These are phyloP conservation scores for Pseudogymnoascus sp. DNA, from an alignment of 2,329 filamentous ascomycete species.

Conservation along the genomic window DNA sequence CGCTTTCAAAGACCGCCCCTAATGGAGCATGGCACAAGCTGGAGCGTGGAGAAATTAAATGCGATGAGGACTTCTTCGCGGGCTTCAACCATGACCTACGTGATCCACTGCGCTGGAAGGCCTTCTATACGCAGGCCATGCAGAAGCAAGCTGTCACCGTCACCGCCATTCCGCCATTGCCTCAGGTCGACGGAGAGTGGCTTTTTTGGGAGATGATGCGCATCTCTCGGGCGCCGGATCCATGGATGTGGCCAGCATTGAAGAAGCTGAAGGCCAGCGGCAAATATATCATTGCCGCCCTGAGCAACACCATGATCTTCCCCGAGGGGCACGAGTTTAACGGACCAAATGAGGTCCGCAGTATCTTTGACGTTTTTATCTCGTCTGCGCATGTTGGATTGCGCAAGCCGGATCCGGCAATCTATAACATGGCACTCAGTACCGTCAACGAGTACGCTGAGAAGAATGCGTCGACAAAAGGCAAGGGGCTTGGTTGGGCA, in stretches of 20 bases:
- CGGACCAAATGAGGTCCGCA: slow-evolving; percentile 48
- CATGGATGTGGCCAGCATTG: slow-evolving; percentile 80
- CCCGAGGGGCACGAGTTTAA: slow-evolving; percentile 62
- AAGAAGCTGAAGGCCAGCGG: slow-evolving; percentile 55
- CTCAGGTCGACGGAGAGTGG: slow-evolving; percentile 64
- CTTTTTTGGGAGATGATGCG: slow-evolving; percentile 92
- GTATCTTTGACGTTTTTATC: slow-evolving; percentile 78
- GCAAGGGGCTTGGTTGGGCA: slow-evolving; percentile 38
- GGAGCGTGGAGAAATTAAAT: slow-evolving; percentile 70
- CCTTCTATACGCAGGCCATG: slow-evolving; percentile 46
- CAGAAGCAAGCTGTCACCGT: slow-evolving; percentile 33
- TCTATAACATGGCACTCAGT: slow-evolving; percentile 66
- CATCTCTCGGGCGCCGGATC: slow-evolving; percentile 60
- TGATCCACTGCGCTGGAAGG: slow-evolving; percentile 56
- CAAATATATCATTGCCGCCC: slow-evolving; percentile 64
- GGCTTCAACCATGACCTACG: slow-evolving; percentile 69
- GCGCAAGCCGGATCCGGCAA: slow-evolving; percentile 74
- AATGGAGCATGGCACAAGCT: slow-evolving; percentile 80
- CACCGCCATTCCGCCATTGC: slow-evolving; percentile 49
- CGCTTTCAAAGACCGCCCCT: slow-evolving; percentile 70
- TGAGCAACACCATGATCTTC: slow-evolving; percentile 87
- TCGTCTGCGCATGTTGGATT: slow-evolving; percentile 79
- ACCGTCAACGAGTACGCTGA: slow-evolving; percentile 55
- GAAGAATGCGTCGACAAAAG: slow-evolving; percentile 37
- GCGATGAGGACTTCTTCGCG: slow-evolving; percentile 67